Conservation (phyloP, 768 basidiomycete genomes). For the Austroboletus eburneus region DNA sequence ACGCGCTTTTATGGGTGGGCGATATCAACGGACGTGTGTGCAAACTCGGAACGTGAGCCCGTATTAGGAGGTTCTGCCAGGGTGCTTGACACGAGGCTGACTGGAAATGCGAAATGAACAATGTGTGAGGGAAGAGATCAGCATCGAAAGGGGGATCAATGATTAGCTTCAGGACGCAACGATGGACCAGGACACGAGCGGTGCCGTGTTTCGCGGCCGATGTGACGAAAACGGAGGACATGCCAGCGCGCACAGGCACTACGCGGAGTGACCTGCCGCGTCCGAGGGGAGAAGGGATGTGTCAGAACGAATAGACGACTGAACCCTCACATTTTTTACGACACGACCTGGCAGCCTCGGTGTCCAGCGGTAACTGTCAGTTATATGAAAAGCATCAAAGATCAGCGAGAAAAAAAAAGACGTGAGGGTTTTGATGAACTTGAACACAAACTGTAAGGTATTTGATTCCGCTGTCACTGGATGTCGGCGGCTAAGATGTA, state of each 20-base stretch:
- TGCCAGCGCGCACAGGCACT: not conserved
- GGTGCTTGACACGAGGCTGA: conserved; percentile 31
- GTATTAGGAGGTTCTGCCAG: conserved; percentile 27
- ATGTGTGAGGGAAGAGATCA: conserved; percentile 33
- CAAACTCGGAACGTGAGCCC: conserved; percentile 28
- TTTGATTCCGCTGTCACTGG: conserved; percentile 33
- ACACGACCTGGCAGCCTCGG: conserved; percentile 1
- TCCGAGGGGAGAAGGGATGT: not conserved
- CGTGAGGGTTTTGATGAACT: conserved; percentile 3
- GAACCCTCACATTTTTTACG: conserved; percentile 25
- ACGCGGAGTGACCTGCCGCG: conserved; percentile 7
- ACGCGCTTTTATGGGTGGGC: conserved; percentile 29
- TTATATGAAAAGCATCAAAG: conserved; percentile 24
- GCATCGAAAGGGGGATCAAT: conserved; percentile 31
- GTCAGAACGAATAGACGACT: conserved; percentile 4
- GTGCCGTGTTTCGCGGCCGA: conserved; percentile 25
- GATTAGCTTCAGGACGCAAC: conserved; percentile 31
- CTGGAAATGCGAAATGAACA: conserved; percentile 35
- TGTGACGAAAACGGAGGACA: conserved; percentile 12
- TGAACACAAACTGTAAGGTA: conserved; percentile 12
- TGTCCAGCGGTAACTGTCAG: conserved; percentile 10
- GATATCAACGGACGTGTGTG: conserved; percentile 23
- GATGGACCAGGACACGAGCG: conserved; percentile 24
- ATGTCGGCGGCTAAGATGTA: conserved; percentile 14
- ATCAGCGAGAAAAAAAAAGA: conserved; percentile 17